Evolutionary conservation across 176 grass and related monocot genomes (phyloP), one percentile per base, ranked within the genome.

Genomic region (Carex cristatella): DNA sequence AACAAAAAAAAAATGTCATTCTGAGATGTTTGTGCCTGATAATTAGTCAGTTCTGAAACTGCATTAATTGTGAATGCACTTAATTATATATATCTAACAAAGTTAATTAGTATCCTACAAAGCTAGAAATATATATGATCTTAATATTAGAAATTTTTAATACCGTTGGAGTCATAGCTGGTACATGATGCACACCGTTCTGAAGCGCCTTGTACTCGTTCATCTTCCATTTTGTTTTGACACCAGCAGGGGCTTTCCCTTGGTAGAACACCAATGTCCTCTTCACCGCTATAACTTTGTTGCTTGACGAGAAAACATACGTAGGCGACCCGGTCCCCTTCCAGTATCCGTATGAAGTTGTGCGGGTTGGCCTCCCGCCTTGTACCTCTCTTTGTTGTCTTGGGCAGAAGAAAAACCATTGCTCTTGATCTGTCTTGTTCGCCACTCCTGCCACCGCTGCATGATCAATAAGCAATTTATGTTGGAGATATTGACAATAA

Each of bases 231-330:
- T 51, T 65, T 7, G 91, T 97, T 85, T 87, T 91, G 51, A 16
- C 84, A 33, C 89, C 88, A 0, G 78, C 68, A 3, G 91, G 89
- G 0, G 91, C 88, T 61, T 89, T 87, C 31, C 94, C 94, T 57
- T 84, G 2, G 86, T 97, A 97, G 81, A 97, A 97, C 16, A 97
- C 94, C 89, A 97, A 87, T 66, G 94, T 97, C 59, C 86, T 80
- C 91, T 90, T 97, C 84, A 86, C 85, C 1, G 89, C 94, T 19
- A 97, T 85, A 37, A 81, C 81, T 2, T 64, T 85, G 86, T 56
- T 85, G 69, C 60, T 10, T 0, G 68, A 42, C 4, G 89, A 84
- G 82, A 87, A 88, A 66, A 93, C 88, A 16, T 28, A 61, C 27
- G 42, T 70, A 16, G 89, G 86, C 2, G 89, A 88, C 1, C 89